A percentile compares a stretch with the other conserved stretches of the same genome.
Conservation (phyloP, 257 asterid species). For the Solanum arcanum region DNA sequence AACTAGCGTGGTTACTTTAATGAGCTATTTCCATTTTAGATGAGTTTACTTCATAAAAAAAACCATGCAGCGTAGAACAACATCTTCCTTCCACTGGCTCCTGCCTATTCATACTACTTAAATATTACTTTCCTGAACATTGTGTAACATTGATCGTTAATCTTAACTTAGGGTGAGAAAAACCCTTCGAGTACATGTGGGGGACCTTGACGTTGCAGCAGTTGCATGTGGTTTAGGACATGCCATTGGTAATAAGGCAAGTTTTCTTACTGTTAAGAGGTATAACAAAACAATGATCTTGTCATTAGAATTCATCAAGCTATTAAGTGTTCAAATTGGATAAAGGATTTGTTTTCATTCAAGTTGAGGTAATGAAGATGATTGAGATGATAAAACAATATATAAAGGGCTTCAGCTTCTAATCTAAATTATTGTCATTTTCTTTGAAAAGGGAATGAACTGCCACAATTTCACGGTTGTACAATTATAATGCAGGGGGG, state of each 20-base stretch:
- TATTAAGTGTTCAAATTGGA: not conserved
- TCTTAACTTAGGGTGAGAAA: constrained; percentile 63
- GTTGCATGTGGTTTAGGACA: constrained; percentile 96
- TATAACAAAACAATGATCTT: not conserved
- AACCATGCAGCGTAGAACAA: not conserved
- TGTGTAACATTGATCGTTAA: not conserved
- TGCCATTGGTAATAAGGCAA: constrained; percentile 94
- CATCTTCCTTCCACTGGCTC: not conserved
- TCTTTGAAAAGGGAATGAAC: not conserved
- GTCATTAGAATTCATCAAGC: not conserved
- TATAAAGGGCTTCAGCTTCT: not conserved
- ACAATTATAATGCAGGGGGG: constrained; percentile 59
- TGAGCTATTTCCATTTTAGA: not conserved
- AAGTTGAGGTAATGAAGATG: not conserved
- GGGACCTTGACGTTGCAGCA: constrained; percentile 84
- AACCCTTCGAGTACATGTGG: constrained; percentile 57
- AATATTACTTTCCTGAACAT: not conserved
- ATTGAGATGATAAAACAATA: not conserved
- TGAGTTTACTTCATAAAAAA: not conserved
- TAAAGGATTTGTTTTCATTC: not conserved
- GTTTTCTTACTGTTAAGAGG: not conserved
- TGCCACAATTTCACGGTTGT: not conserved
- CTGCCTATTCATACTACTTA: not conserved
- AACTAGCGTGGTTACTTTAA: not conserved
- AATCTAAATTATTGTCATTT: not conserved